Evolutionary conservation across 768 basidiomycete genomes (phyloP), one percentile per base, ranked within the genome.

Genomic region (Agrocybe praecox): DNA sequence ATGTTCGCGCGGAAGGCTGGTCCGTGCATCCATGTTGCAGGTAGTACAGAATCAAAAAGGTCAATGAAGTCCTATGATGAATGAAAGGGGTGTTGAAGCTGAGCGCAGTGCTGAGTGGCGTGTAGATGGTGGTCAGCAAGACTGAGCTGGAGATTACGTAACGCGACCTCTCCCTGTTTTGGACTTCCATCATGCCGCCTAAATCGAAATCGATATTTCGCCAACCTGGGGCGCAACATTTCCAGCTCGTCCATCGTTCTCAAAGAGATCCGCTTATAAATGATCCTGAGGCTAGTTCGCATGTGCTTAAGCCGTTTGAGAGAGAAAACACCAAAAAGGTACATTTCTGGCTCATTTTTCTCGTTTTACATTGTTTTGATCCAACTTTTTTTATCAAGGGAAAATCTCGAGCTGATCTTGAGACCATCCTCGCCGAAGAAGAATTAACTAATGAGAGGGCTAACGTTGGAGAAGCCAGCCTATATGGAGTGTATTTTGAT

Each of bases 191-290:
- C 63, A 92, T 92, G 90, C 81, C 90, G 36, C 76, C 80, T 62
- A 92, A 89, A 55, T 61, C 60, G 24, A 61, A 61, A 75, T 96
- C 95, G 14, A 82, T 95, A 61, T 99, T 92, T 77, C 87, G 94
- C 57, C 88, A 88, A 62, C 92, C 96, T 8, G 93, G 92, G 19
- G 87, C 90, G 53, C 87, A 88, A 66, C 96, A 98, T 69, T 98
- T 96, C 65, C 96, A 98, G 76, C 90, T 99, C 36, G 96, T 99
- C 19, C 94, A 98, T 69, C 84, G 97, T 57, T 98, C 96, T 8
- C 95, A 95, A 67, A 79, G 96, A 44, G 97, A 98, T 74, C 97
- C 97, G 2, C 84, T 96, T 48, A 94, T 95, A 61, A 89, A 98
- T 66, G 96, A 98, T 65, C 86, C 93, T 2, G 92, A 94, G 56